Evolutionary conservation across 2,329 filamentous ascomycete species (phyloP).

Genomic region (Fusarium sp.): DNA sequence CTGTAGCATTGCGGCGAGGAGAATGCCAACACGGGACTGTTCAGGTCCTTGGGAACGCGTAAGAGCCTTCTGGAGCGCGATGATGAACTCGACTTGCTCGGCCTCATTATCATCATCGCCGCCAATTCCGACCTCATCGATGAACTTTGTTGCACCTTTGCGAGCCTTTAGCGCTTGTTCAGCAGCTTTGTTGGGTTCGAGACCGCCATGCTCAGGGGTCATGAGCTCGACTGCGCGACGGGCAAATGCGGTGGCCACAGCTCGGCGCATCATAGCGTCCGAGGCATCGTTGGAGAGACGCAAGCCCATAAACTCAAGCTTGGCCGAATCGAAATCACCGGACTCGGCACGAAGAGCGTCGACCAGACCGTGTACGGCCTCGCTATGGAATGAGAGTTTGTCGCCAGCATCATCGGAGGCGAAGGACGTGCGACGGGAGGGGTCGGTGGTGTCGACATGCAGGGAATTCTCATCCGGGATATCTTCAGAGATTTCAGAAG

Average conservation of each 20-base stretch:
- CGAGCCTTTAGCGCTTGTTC: slow-evolving; percentile 67
- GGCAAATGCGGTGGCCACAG: slow-evolving; percentile 86
- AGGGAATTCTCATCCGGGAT: slow-evolving; percentile 72
- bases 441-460: slow-evolving; percentile 56
- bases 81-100: slow-evolving; percentile 87
- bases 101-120: slow-evolving; percentile 64
- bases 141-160: slow-evolving; percentile 64
- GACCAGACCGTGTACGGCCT: slow-evolving; percentile 86
- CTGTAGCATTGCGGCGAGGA: slow-evolving; percentile 83
- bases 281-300: slow-evolving; percentile 91
- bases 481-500: slow-evolving; percentile 72
- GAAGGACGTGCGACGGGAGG: slow-evolving; percentile 75
- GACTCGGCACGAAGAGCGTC: slow-evolving; percentile 82
- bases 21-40: slow-evolving; percentile 59
- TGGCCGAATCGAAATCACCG: slow-evolving; percentile 81
- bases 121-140: slow-evolving; percentile 68
- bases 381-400: slow-evolving; percentile 76
- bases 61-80: slow-evolving; percentile 84
- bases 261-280: slow-evolving; percentile 86
- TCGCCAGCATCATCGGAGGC: slow-evolving; percentile 75
- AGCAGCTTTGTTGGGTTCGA: slow-evolving; percentile 73
- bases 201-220: slow-evolving; percentile 58
- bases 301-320: slow-evolving; percentile 93
- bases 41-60: slow-evolving; percentile 70
- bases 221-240: slow-evolving; percentile 79